phyloP scores from a whole-genome alignment of 495 filamentous ascomycete species.

The Aspergillus bridgeri region DNA sequence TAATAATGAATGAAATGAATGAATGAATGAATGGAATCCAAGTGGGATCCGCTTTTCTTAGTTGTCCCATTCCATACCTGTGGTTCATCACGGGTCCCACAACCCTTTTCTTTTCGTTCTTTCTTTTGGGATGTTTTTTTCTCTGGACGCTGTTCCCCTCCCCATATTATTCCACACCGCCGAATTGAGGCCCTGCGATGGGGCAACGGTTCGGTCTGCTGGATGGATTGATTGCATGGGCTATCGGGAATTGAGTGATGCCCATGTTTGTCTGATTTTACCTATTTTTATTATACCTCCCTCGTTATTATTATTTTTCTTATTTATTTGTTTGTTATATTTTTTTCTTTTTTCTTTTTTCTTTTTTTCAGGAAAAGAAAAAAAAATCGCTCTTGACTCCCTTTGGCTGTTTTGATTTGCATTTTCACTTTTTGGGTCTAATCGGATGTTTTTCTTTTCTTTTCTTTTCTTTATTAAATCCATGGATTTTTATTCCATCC shows the following conservation, averaged over 20 bases:
- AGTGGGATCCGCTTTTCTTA: not conserved
- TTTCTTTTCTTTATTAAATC: constrained; percentile 2
- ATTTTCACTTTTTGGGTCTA: not conserved
- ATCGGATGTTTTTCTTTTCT: constrained; percentile 2
- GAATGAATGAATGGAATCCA: too few species aligned
- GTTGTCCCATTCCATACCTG: not conserved
- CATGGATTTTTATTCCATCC: constrained; percentile 5
- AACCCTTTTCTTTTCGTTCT: not conserved
- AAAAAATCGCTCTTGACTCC: not conserved
- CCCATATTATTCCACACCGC: not conserved
- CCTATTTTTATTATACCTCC: too few species aligned
- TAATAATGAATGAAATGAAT: too few species aligned
- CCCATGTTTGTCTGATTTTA: too few species aligned
- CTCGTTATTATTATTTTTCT: not conserved
- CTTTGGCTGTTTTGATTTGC: not conserved
- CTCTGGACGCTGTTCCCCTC: not conserved
- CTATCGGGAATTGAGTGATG: not conserved
- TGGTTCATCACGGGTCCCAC: constrained; percentile 2
- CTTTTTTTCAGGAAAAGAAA: not conserved
- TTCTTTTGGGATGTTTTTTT: constrained; percentile 2
- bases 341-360: constrained; percentile 1
- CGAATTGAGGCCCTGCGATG: not conserved
- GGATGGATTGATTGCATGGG: constrained; percentile 2
- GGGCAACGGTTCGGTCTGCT: not conserved
- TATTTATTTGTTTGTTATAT: not conserved